Evolutionary conservation across 345 rosid genomes (phyloP).

Genomic region (Murraya paniculata): DNA sequence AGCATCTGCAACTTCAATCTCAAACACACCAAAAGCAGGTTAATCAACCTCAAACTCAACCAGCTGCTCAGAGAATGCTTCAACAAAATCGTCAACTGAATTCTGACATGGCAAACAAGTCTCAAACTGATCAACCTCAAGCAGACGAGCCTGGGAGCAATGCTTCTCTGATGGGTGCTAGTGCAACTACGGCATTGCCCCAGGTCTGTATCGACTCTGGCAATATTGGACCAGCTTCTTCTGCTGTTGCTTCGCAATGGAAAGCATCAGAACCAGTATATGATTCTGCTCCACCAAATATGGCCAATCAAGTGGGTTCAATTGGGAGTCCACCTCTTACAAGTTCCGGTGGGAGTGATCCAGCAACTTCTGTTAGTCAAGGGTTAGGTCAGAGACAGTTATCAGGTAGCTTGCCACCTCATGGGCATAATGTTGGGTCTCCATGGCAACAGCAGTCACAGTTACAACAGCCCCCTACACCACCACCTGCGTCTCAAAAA

Average conservation of each 20-base stretch:
- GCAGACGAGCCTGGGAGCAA: constrained; percentile 42
- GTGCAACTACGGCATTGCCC: constrained; percentile 34
- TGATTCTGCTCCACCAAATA: constrained; percentile 38
- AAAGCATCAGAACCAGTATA: constrained; percentile 53
- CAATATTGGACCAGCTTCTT: constrained; percentile 35
- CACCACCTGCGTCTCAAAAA: constrained; percentile 45
- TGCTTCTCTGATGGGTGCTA: constrained; percentile 36
- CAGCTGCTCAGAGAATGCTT: constrained; percentile 55
- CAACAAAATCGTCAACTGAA: constrained; percentile 54
- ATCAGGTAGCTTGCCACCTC: constrained; percentile 55
- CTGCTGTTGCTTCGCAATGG: constrained; percentile 43
- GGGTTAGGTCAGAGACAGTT: constrained; percentile 57
- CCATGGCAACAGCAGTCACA: constrained; percentile 53
- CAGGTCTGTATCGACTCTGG: constrained; percentile 47
- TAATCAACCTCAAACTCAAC: constrained; percentile 45
- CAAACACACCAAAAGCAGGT: constrained; percentile 50
- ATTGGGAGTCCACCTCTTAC: constrained; percentile 42
- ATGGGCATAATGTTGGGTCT: constrained; percentile 38
- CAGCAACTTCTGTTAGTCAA: constrained; percentile 44
- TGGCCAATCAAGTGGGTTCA: constrained; percentile 44
- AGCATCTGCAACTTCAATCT: constrained; percentile 33
- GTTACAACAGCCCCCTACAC: constrained; percentile 39
- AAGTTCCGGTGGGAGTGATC: constrained; percentile 51
- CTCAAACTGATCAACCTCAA: constrained; percentile 53
- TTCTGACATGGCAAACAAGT: constrained; percentile 46